These are phyloP conservation scores for Stenocarpella maydis DNA, from an alignment of 2,329 filamentous ascomycete species.

Conservation along the genomic window DNA sequence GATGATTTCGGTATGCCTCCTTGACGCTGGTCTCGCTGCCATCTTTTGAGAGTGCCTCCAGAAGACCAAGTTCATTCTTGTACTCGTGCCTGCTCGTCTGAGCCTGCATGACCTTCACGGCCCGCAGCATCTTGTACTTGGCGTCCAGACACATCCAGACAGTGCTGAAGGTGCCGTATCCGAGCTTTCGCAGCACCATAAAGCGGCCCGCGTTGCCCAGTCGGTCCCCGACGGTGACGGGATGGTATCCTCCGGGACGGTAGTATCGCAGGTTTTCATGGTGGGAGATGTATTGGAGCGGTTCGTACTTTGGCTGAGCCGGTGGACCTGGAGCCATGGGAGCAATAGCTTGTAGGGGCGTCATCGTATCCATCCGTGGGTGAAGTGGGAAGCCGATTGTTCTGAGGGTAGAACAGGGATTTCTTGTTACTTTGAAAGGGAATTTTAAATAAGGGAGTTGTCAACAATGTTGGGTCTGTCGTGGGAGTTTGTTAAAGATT, in stretches of 20 bases:
- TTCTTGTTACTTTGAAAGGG: background rate
- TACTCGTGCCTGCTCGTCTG: background rate
- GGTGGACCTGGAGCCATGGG: too few relatives aligned
- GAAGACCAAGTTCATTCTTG: background rate
- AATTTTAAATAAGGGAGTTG: too few relatives aligned
- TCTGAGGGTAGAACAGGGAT: background rate
- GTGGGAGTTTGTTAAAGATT: too few relatives aligned
- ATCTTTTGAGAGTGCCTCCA: background rate
- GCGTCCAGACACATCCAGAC: background rate
- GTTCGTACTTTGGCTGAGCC: background rate
- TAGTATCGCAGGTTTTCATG: background rate
- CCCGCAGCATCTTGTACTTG: background rate
- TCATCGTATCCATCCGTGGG: background rate
- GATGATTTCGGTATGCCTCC: background rate
- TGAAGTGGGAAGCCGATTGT: background rate
- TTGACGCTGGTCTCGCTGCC: background rate
- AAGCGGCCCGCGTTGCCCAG: background rate
- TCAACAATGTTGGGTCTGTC: too few relatives aligned
- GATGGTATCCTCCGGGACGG: background rate
- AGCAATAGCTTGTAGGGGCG: too few relatives aligned
- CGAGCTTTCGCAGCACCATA: background rate
- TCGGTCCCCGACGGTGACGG: background rate
- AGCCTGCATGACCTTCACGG: background rate
- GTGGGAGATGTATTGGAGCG: background rate
- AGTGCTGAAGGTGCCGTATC: background rate